Evolutionary conservation across 2,329 filamentous ascomycete genomes (phyloP).

Genomic region (Scleromitrula shiraiana): DNA sequence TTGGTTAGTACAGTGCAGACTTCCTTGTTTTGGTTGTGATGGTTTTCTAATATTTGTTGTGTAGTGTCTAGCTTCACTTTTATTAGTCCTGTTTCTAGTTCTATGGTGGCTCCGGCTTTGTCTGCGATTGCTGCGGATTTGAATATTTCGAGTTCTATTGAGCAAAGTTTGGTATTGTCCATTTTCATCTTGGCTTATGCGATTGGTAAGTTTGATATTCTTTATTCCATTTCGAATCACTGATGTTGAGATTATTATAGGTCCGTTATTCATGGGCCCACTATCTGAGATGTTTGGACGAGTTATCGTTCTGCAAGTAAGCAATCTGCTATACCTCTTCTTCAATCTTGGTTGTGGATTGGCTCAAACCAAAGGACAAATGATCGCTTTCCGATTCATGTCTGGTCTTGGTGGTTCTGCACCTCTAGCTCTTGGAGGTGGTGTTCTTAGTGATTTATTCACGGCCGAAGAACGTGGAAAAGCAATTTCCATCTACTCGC

Average conservation of each 20-base stretch:
- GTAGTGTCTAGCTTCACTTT: constrained; percentile 41
- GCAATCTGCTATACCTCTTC: constrained; percentile 43
- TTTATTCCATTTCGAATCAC: not conserved
- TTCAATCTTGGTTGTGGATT: constrained; percentile 47
- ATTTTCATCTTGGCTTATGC: constrained; percentile 38
- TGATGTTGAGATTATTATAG: constrained; percentile 28
- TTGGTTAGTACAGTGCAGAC: constrained; percentile 22
- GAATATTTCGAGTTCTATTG: constrained; percentile 38
- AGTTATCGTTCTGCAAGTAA: constrained; percentile 34
- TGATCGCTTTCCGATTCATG: constrained; percentile 40
- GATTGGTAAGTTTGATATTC: not conserved
- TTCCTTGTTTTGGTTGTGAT: not conserved
- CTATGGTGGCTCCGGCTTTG: constrained; percentile 47
- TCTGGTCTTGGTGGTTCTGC: constrained; percentile 41
- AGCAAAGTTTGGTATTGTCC: constrained; percentile 39
- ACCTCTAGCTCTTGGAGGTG: constrained; percentile 37
- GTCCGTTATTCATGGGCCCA: constrained; percentile 52
- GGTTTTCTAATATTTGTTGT: constrained; percentile 1
- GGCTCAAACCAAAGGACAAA: constrained; percentile 34
- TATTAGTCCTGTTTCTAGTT: constrained; percentile 43
- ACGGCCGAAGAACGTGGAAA: constrained; percentile 39
- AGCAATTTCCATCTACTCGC: constrained; percentile 31
- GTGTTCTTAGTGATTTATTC: constrained; percentile 40
- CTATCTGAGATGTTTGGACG: constrained; percentile 44
- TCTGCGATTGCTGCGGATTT: constrained; percentile 45